Evolutionary conservation across 805 yeast genomes (phyloP), one percentile per base, ranked within the genome.

Genomic region (Metschnikowia chrysomelidarum): DNA sequence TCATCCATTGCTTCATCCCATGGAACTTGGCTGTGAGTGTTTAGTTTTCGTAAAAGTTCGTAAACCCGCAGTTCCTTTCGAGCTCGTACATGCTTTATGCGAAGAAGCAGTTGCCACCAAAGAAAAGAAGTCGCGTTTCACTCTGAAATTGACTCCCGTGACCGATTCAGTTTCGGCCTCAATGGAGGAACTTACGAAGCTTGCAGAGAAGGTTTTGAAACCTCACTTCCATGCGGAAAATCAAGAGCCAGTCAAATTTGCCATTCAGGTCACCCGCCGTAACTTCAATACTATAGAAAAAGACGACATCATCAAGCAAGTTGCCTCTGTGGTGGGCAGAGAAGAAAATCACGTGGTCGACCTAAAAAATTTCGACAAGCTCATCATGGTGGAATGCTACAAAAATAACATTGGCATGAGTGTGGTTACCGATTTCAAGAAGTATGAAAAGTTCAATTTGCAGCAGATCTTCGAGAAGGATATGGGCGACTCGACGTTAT

Each of bases 361-460:
- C 55, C 71, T 93, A 57, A 85, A 86, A 51, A 62, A 77, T 9
- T 87, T 76, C 51, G 95, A 89, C 42, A 80, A 81, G 53, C 64
- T 93, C 48, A 75, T 93, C 30, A 54, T 91, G 34, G 83, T 93
- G 3, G 96, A 87, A 57, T 85, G 96, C 54, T 91, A 82, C 63
- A 91, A 89, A 64, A 83, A 78, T 44, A 84, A 85, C 43, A 73
- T 93, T 21, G 98, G 98, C 5, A 79, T 87, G 76, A 71, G 93
- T 46, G 91, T 88, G 5, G 87, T 87, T 2, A 73, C 76, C 36
- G 75, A 76, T 37, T 87, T 76, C 50, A 78, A 75, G 15, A 62
- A 69, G 44, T 71, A 74, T 41, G 79, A 76, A 49, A 80, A 80
- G 53, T 87, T 74, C 60, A 93, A 93, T 54, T 60, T 93, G 26